A percentile compares a stretch with the other conserved stretches of the same genome.
These are phyloP conservation scores for Podospora fimiseda DNA, from an alignment of 495 filamentous ascomycete genomes.

Conservation along the genomic window DNA sequence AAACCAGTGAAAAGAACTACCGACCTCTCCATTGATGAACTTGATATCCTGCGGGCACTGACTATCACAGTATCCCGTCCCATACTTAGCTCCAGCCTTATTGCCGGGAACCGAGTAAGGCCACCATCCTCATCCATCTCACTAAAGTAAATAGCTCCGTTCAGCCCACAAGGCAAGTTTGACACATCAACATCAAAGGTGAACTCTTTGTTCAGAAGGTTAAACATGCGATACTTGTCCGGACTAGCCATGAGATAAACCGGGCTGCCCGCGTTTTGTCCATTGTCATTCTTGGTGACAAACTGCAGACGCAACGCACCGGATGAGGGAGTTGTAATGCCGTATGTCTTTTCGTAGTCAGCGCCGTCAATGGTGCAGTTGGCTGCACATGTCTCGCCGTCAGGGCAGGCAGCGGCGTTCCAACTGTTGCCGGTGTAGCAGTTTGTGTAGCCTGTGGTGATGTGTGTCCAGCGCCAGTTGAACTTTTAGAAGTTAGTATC, in stretches of 20 bases:
- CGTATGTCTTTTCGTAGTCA: constrained; percentile 54
- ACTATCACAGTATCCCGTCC: constrained; percentile 66
- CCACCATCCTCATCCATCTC: constrained; percentile 62
- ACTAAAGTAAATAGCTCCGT: constrained; percentile 64
- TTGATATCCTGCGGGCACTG: constrained; percentile 62
- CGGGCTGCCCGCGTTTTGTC: constrained; percentile 56
- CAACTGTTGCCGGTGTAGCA: constrained; percentile 59
- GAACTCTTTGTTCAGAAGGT: constrained; percentile 62
- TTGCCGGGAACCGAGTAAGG: constrained; percentile 45
- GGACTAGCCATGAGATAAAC: constrained; percentile 55
- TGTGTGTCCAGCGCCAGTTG: constrained; percentile 67
- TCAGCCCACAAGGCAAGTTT: constrained; percentile 60
- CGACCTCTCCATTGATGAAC: constrained; percentile 59
- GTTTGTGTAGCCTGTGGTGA: constrained; percentile 48
- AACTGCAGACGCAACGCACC: constrained; percentile 52
- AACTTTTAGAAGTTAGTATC: constrained; percentile 17
- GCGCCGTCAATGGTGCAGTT: constrained; percentile 61
- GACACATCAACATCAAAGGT: constrained; percentile 64
- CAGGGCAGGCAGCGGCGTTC: constrained; percentile 50
- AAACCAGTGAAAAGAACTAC: constrained; percentile 1
- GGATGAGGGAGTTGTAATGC: constrained; percentile 48
- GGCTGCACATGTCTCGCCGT: constrained; percentile 47
- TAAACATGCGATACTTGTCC: constrained; percentile 54
- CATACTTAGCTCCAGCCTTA: constrained; percentile 63
- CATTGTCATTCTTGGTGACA: constrained; percentile 44